phyloP scores from a whole-genome alignment of 1,139 yeast species.

The Hanseniaspora gamundiae region DNA sequence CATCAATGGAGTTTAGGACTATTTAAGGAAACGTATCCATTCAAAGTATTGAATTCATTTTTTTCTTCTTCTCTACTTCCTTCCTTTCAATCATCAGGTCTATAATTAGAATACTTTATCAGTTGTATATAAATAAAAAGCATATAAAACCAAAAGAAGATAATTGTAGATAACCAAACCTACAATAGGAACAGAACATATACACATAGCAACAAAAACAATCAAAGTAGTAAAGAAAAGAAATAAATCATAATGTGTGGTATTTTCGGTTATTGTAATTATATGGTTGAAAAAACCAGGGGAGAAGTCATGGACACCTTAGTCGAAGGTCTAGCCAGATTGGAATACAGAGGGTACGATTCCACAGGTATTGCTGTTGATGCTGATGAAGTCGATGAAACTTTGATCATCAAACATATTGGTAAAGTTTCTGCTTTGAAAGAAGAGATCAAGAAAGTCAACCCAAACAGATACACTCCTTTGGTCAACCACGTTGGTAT shows the following conservation, averaged over 20 bases:
- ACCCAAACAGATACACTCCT: slow-evolving; percentile 46
- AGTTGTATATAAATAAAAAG: too few species aligned
- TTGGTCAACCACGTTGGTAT: slow-evolving; percentile 88
- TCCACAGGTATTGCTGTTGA: slow-evolving; percentile 94
- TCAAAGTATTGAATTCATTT: too few species aligned
- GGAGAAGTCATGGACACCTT: slow-evolving; percentile 86
- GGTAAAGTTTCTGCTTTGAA: slow-evolving; percentile 85
- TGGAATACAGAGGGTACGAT: slow-evolving; percentile 97
- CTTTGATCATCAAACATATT: slow-evolving; percentile 65
- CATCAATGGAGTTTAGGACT: too few species aligned
- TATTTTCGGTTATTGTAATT: slow-evolving; percentile 96
- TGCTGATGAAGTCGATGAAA: slow-evolving; percentile 60
- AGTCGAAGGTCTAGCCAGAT: slow-evolving; percentile 81
- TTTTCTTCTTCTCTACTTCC: too few species aligned
- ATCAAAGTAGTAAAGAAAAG: not conserved
- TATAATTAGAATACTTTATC: too few species aligned
- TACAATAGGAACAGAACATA: not conserved
- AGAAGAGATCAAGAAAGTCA: slow-evolving; percentile 45
- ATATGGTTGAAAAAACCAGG: slow-evolving; percentile 79
- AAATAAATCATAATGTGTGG: slow-evolving; percentile 45
- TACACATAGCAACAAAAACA: not conserved
- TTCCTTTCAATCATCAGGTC: too few species aligned
- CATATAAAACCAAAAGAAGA: too few species aligned
- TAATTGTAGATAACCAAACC: too few species aligned
- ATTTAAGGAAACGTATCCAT: too few species aligned